Evolutionary conservation across 148 eudicot genomes (phyloP).

Genomic region (Vaccinium macrocarpon): DNA sequence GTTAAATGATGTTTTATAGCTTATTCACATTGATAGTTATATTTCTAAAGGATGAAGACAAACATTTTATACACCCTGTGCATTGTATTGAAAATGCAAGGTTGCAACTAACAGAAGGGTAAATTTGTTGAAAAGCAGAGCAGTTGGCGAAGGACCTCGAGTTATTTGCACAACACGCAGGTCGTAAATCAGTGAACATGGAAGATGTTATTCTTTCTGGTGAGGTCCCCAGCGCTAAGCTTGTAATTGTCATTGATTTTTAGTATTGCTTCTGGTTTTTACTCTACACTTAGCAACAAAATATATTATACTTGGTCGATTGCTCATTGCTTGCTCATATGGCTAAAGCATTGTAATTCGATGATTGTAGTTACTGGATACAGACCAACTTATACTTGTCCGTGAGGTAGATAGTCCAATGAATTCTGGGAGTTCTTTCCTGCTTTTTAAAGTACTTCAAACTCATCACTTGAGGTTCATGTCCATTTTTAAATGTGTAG

Average conservation of each 20-base stretch:
- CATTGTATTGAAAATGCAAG: not conserved
- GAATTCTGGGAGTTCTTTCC: not conserved
- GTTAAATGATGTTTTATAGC: not conserved
- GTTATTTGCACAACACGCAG: constrained; percentile 86
- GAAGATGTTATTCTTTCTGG: constrained; percentile 93
- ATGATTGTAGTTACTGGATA: not conserved
- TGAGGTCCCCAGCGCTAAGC: constrained; percentile 27
- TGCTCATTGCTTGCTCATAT: not conserved
- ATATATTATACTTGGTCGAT: not conserved
- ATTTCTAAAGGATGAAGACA: not conserved
- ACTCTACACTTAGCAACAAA: not conserved
- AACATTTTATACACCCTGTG: not conserved
- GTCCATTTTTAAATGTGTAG: constrained; percentile 1
- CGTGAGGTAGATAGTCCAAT: not conserved
- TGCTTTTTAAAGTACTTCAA: not conserved
- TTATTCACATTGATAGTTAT: not conserved
- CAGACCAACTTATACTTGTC: not conserved
- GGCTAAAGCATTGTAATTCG: not conserved
- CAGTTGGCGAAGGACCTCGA: constrained; percentile 91
- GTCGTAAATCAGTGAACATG: constrained; percentile 84
- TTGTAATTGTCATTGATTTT: not conserved
- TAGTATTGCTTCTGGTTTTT: not conserved
- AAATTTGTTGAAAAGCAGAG: constrained; percentile 46
- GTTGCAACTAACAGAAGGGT: constrained; percentile 21
- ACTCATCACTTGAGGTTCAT: not conserved